Conservation (phyloP, 2,329 filamentous ascomycete species). For the Colletotrichum sp. region DNA sequence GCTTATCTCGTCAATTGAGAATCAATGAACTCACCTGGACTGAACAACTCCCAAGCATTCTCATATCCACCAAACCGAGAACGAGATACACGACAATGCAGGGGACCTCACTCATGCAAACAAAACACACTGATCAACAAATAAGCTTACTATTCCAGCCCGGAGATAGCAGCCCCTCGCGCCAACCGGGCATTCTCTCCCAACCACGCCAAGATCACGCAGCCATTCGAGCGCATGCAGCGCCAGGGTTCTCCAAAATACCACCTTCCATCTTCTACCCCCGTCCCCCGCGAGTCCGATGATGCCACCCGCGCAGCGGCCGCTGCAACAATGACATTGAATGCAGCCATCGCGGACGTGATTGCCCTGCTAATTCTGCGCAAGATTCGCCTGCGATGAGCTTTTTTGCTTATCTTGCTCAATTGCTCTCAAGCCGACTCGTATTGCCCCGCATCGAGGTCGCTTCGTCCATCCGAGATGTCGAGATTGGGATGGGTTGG, state of each 20-base stretch:
- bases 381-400: neutral
- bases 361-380: neutral
- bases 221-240: neutral
- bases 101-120: neutral
- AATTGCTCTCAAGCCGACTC: neutral
- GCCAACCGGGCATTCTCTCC: neutral
- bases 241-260: neutral
- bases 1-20: neutral
- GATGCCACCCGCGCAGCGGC: neutral
- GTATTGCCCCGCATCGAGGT: neutral
- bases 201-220: neutral
- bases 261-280: conserved; percentile 12
- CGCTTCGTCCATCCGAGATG: neutral
- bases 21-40: neutral
- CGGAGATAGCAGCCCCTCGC: neutral
- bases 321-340: neutral
- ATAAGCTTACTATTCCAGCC: neutral
- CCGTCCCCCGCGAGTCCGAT: neutral
- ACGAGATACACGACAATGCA: neutral
- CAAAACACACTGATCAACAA: neutral
- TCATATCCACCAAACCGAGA: neutral
- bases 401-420: conserved; percentile 7
- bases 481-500: neutral
- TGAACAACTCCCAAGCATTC: neutral
- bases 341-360: neutral